Conservation (phyloP, 352 stramenopile genomes). For the Phytopythium montanum region DNA sequence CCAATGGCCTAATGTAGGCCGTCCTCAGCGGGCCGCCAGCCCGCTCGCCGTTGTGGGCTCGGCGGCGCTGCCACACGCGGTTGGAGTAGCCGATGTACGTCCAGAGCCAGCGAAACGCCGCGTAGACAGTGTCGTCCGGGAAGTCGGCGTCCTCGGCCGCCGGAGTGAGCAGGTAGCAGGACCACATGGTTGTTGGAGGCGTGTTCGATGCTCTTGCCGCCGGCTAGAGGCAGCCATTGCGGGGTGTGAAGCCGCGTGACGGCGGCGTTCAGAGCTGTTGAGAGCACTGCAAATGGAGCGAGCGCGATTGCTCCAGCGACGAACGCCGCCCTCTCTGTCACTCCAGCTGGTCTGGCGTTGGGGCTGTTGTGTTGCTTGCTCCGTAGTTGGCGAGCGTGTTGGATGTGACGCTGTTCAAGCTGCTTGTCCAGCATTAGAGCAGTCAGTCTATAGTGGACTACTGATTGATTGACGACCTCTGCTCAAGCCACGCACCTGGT, state of each 20-base stretch:
- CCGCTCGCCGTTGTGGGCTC: too few relatives aligned
- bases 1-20: too few relatives aligned
- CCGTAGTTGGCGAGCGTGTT: neutral
- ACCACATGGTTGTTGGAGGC: too few relatives aligned
- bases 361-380: neutral
- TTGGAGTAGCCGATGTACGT: too few relatives aligned
- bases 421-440: neutral
- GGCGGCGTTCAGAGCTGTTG: constrained; percentile 10
- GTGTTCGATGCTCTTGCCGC: constrained; percentile 33
- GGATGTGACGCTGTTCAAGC: constrained; percentile 5
- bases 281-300: constrained; percentile 15
- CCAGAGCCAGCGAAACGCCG: too few relatives aligned
- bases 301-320: neutral
- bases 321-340: neutral
- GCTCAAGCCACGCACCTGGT: neutral
- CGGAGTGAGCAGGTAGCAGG: too few relatives aligned
- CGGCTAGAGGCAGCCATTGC: constrained; percentile 17
- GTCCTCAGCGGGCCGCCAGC: too few relatives aligned
- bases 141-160: too few relatives aligned
- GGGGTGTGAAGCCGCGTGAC: constrained; percentile 15
- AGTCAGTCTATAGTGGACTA: neutral
- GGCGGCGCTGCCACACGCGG: too few relatives aligned
- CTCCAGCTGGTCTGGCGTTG: neutral
- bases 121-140: too few relatives aligned
- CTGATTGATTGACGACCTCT: too few relatives aligned